Percentiles rank a stretch among this genome's conserved stretches.
Evolutionary conservation across 495 filamentous ascomycete genomes (phyloP).

Genomic region (Pseudomonodictys pantanalensis): DNA sequence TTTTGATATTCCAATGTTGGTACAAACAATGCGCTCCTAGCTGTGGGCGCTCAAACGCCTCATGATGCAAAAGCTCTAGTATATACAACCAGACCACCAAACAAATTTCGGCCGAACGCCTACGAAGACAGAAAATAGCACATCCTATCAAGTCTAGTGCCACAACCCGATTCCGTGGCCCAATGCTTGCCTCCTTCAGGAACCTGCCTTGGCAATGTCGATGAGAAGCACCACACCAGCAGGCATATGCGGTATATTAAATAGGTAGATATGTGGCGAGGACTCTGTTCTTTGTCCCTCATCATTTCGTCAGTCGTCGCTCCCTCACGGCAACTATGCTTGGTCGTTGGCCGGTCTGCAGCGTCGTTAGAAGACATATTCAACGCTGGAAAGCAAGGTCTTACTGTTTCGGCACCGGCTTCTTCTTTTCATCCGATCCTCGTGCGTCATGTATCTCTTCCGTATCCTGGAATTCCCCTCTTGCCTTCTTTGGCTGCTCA

Average conservation of each 20-base stretch:
- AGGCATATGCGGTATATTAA: no score
- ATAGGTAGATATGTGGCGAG: no score
- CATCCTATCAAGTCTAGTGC: no score
- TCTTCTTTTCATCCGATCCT: constrained; percentile 43
- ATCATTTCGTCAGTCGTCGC: no score
- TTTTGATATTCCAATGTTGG: constrained; percentile 6
- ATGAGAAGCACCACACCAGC: no score
- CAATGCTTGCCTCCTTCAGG: no score
- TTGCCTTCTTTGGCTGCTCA: constrained; percentile 4
- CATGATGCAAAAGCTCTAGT: constrained; percentile 3
- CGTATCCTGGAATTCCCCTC: background rate
- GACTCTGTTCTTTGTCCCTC: no score
- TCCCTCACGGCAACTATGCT: no score
- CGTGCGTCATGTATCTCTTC: constrained; percentile 16
- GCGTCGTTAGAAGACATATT: background rate
- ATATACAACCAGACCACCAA: constrained; percentile 1
- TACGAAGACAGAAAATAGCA: background rate
- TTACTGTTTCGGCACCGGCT: constrained; percentile 14
- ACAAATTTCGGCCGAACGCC: background rate
- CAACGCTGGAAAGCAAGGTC: background rate
- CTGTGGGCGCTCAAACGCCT: background rate
- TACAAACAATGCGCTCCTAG: constrained; percentile 18
- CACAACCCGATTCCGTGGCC: no score
- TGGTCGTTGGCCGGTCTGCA: constrained; percentile 1
- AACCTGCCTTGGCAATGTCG: no score